Conservation (phyloP, 73 alveolate species). For the Paramecium primaurelia region DNA sequence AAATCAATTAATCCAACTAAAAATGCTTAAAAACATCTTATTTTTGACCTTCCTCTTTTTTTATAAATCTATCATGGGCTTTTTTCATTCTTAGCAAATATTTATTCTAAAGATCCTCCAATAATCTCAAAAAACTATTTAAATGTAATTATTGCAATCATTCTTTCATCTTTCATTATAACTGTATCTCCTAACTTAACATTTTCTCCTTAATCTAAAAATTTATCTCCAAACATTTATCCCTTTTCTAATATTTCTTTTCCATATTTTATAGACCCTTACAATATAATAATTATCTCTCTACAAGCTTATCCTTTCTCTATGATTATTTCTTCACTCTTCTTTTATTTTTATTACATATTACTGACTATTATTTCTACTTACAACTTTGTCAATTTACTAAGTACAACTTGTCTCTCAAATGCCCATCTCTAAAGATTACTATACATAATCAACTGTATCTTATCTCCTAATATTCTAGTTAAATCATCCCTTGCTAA, state of each 20-base stretch:
- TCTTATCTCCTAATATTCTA: conserved; percentile 63
- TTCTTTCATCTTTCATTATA: conserved; percentile 33
- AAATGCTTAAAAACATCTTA: conserved; percentile 49
- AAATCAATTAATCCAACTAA: conserved; percentile 39
- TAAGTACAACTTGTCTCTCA: conserved; percentile 37
- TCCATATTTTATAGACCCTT: conserved; percentile 42
- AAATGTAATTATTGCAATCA: conserved; percentile 10
- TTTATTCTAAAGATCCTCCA: conserved; percentile 48
- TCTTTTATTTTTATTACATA: neutral
- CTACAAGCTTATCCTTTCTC: conserved; percentile 16
- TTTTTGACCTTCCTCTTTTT: conserved; percentile 50
- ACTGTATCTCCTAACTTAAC: neutral
- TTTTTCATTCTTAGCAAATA: conserved; percentile 49
- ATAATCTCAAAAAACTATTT: conserved; percentile 41
- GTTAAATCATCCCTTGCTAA: conserved; percentile 61
- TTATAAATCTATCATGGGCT: conserved; percentile 50
- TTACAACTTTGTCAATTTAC: conserved; percentile 43
- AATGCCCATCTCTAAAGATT: conserved; percentile 50
- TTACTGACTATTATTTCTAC: conserved; percentile 48
- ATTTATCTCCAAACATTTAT: conserved; percentile 34
- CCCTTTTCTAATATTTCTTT: neutral
- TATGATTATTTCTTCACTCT: neutral
- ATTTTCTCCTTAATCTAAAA: neutral
- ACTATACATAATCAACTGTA: conserved; percentile 43
- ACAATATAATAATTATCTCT: conserved; percentile 17